Conservation (phyloP, 345 rosid genomes). For the Eucalyptus cloeziana region DNA sequence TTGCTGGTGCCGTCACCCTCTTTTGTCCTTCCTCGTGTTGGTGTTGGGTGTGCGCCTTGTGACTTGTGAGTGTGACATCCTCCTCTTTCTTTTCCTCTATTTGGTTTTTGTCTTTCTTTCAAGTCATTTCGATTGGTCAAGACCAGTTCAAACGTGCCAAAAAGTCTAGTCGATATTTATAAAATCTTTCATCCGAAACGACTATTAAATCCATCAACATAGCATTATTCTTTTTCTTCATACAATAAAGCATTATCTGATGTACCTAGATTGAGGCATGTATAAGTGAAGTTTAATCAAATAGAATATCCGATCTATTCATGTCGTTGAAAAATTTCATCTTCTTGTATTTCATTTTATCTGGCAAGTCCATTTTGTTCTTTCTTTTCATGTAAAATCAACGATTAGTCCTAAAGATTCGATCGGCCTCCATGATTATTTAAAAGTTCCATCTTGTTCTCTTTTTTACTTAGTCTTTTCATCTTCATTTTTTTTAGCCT, state of each 20-base stretch:
- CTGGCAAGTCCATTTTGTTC: neutral
- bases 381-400: neutral
- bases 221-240: neutral
- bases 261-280: neutral
- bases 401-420: neutral
- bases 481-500: neutral
- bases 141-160: neutral
- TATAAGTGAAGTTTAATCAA: neutral
- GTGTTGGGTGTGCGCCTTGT: neutral
- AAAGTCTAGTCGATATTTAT: neutral
- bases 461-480: neutral
- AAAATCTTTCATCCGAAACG: accelerated
- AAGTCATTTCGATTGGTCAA: neutral
- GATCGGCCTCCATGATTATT: neutral
- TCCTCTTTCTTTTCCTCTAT: neutral
- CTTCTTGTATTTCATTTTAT: neutral
- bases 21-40: neutral
- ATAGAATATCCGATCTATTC: neutral
- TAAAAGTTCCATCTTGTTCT: neutral
- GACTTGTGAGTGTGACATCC: neutral
- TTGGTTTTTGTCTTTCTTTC: neutral
- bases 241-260: neutral
- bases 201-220: neutral
- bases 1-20: neutral
- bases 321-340: neutral